Conservation (phyloP, 305 asterid species). For the Salvia sclarea region DNA sequence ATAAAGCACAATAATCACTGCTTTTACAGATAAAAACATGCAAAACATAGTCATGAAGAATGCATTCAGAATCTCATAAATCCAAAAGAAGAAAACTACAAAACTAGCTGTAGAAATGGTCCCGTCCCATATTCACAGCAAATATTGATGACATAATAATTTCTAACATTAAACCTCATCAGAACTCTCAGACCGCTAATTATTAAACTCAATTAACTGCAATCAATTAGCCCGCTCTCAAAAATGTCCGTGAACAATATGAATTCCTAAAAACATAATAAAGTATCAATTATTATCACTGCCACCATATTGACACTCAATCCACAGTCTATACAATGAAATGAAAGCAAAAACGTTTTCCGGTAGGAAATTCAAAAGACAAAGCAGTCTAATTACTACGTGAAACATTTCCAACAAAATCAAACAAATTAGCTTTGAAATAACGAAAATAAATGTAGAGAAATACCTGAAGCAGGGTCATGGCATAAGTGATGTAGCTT, state of each 20-base stretch:
- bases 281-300: background rate
- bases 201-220: background rate
- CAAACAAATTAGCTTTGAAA: background rate
- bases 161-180: background rate
- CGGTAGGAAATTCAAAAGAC: background rate
- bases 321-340: background rate
- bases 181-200: background rate
- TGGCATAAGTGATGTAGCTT: conserved; percentile 86
- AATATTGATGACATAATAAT: background rate
- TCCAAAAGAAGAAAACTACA: background rate
- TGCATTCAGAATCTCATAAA: background rate
- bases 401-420: background rate
- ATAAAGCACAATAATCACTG: background rate
- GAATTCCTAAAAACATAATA: background rate
- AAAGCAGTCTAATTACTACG: background rate
- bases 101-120: background rate
- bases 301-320: background rate
- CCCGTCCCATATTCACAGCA: background rate
- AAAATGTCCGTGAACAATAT: background rate
- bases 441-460: background rate
- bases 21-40: background rate
- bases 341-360: background rate
- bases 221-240: background rate
- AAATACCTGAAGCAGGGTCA: conserved; percentile 82
- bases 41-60: background rate